Conservation (phyloP, 768 basidiomycete genomes). For the Phanerodontia chrysosporium region DNA sequence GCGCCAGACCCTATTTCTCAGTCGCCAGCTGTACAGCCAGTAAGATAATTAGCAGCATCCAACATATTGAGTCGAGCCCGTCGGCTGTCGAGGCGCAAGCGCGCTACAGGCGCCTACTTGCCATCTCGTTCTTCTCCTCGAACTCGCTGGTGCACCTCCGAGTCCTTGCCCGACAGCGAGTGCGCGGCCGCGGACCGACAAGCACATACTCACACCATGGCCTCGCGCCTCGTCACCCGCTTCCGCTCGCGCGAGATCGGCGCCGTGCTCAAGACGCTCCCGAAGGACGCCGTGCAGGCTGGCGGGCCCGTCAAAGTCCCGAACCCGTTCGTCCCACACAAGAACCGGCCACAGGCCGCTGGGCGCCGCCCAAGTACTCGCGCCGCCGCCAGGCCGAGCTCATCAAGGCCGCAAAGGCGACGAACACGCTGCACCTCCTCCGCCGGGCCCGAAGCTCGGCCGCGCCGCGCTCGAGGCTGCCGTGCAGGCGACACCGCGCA, state of each 20-base stretch:
- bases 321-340: slow-evolving; percentile 71
- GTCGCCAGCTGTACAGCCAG: too few relatives aligned
- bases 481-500: background rate
- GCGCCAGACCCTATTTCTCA: too few relatives aligned
- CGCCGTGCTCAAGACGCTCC: slow-evolving; percentile 23
- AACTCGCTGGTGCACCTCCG: too few relatives aligned
- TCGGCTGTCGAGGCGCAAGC: too few relatives aligned
- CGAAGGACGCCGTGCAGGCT: background rate
- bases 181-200: background rate
- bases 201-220: background rate
- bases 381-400: slow-evolving; percentile 75
- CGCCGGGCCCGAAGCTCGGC: slow-evolving; percentile 59
- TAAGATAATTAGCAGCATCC: too few relatives aligned
- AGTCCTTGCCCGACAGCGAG: too few relatives aligned
- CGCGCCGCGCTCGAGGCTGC: slow-evolving; percentile 9
- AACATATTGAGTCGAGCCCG: too few relatives aligned
- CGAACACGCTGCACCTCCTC: slow-evolving; percentile 51
- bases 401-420: slow-evolving; percentile 62
- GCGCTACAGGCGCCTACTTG: too few relatives aligned
- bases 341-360: slow-evolving; percentile 57
- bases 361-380: slow-evolving; percentile 69
- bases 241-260: slow-evolving; percentile 45
- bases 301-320: slow-evolving; percentile 18
- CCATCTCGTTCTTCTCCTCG: too few relatives aligned
- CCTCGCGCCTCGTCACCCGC: slow-evolving; percentile 35